Percentiles rank a stretch among this genome's conserved stretches.
phyloP scores from a whole-genome alignment of 176 grass and related monocot species.

The Melocanna baccifera region DNA sequence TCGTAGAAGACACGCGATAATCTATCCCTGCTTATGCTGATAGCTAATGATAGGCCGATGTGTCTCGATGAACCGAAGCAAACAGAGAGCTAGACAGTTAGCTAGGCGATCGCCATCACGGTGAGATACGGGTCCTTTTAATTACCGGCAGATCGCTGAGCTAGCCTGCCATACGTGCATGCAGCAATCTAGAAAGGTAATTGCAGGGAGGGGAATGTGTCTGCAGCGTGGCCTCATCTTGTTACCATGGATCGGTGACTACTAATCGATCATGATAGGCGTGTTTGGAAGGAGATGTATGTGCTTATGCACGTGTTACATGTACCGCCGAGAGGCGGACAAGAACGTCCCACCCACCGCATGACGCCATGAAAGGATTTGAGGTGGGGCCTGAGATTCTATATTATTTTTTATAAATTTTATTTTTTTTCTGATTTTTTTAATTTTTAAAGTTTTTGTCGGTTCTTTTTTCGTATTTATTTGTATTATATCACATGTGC shows the following conservation, averaged over 20 bases:
- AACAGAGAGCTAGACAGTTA: not conserved
- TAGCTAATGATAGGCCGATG: not conserved
- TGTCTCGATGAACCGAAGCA: not conserved
- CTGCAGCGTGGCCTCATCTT: not conserved
- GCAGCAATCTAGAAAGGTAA: not conserved
- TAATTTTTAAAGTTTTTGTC: too few relatives aligned
- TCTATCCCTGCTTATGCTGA: not conserved
- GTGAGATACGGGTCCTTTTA: slow-evolving; percentile 19
- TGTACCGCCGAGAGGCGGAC: not conserved
- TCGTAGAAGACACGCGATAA: not conserved
- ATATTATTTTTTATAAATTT: too few relatives aligned
- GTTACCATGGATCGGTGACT: not conserved
- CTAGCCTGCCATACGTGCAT: not conserved
- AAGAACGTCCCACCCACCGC: slow-evolving; percentile 26
- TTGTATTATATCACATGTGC: too few relatives aligned
- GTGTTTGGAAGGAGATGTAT: not conserved
- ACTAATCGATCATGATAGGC: not conserved
- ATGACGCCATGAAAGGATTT: not conserved
- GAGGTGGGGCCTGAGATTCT: too few relatives aligned
- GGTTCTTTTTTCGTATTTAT: too few relatives aligned
- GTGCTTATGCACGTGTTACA: slow-evolving; percentile 6
- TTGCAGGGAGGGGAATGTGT: not conserved
- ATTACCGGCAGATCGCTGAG: not conserved
- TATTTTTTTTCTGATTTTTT: too few relatives aligned
- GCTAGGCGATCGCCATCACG: not conserved